phyloP scores from a whole-genome alignment of 192 early-diverging fungal genomes.

The Pecoramyces ruminantium region DNA sequence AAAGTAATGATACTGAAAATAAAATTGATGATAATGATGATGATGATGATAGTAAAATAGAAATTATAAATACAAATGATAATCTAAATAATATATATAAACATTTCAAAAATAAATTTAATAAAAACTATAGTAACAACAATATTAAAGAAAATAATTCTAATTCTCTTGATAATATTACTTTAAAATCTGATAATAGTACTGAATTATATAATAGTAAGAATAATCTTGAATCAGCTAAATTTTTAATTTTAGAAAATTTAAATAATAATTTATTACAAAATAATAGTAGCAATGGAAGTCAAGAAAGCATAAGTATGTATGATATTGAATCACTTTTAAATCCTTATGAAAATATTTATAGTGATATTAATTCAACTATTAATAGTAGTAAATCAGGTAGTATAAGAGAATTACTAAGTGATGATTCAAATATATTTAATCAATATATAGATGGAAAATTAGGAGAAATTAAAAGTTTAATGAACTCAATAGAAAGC shows the following conservation, averaged over 20 bases:
- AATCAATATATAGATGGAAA: background rate
- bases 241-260: background rate
- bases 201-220: background rate
- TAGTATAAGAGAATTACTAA: background rate
- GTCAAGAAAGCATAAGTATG: background rate
- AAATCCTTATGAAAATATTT: background rate
- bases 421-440: background rate
- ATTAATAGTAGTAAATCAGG: background rate
- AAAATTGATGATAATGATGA: no score
- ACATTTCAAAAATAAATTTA: no score
- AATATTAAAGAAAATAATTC: no score
- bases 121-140: no score
- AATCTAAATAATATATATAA: no score
- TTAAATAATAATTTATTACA: background rate
- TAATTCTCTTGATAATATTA: no score
- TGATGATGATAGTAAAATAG: no score
- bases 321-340: background rate
- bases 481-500: background rate
- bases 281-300: background rate
- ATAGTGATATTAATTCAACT: background rate
- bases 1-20: no score
- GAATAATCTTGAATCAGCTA: background rate
- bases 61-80: no score
- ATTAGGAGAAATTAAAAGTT: background rate
- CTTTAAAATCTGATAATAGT: background rate